Evolutionary conservation across 2,329 filamentous ascomycete species (phyloP), one percentile per base, ranked within the genome.

Genomic region (Stagonosporopsis tanaceti): DNA sequence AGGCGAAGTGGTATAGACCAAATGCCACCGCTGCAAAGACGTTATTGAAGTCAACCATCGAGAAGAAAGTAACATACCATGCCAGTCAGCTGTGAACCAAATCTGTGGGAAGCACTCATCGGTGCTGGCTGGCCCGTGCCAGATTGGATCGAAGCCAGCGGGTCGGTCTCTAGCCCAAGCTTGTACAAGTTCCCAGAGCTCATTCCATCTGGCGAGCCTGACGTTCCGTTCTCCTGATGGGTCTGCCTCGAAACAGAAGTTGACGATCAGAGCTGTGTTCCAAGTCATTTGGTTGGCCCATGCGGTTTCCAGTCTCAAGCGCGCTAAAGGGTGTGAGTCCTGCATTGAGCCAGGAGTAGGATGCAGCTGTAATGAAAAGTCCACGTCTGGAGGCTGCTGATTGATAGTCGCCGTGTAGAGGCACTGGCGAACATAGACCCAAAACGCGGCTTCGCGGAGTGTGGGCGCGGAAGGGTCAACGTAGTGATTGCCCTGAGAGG

Each of bases 241-340:
- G 9, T 64, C 61, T 9, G 53, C 50, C 7, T 67, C 68, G 44
- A 71, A 74, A 46, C 70, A 71, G 39, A 66, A 73, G 28, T 74
- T 70, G n/a, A 68, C 63, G 22, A 72, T 60, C 24, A 63, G 53
- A 8, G 71, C 71, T 30, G 68, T 68, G 41, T 71, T 61, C 70
- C 70, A 74, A n/a, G 65, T 68, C 64, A 73, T 73, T 27, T 70
- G 67, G 34, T 74, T 74, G 7, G 68, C 58, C 70, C 70, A 74
- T 6, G 70, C 70, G 7, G 70, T 73, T 38, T 74, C 71, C 28
- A 71, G 20, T 28, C 66, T 58, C 41, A 74, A 40, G 3, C 61
- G 66, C 22, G 68, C 67, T 30, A 70, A 28, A 2, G 69, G 69
- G 46, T 73, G 65, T 5, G 63, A 50, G 45, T 69, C 66, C 12